Evolutionary conservation across 2,329 filamentous ascomycete species (phyloP).

Genomic region (Cladorrhinum sp.): DNA sequence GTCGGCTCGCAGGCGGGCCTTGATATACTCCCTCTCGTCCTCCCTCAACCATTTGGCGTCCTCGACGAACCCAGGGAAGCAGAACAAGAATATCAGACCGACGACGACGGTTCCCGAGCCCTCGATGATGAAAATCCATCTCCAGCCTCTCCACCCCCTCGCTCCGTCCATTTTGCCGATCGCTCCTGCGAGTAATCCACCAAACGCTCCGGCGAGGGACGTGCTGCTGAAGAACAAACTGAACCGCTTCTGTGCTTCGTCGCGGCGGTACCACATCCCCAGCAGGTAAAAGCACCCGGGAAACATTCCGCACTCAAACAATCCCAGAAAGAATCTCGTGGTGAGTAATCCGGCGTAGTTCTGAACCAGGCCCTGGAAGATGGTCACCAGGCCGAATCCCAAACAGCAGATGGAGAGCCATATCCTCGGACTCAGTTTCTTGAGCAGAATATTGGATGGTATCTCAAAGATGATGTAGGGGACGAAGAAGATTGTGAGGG

Average conservation of each 20-base stretch:
- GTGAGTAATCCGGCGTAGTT: slow-evolving; percentile 75
- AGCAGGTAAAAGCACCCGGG: slow-evolving; percentile 69
- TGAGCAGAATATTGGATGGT: slow-evolving; percentile 69
- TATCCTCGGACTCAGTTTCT: slow-evolving; percentile 61
- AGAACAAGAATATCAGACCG: slow-evolving; percentile 63
- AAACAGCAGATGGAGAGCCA: slow-evolving; percentile 85
- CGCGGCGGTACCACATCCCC: slow-evolving; percentile 80
- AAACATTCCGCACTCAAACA: slow-evolving; percentile 74
- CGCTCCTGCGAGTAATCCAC: slow-evolving; percentile 77
- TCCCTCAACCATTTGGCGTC: slow-evolving; percentile 61
- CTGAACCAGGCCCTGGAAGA: slow-evolving; percentile 72
- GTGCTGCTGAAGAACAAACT: slow-evolving; percentile 90
- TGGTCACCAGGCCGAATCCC: slow-evolving; percentile 71
- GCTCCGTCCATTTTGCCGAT: slow-evolving; percentile 84
- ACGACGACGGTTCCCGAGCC: slow-evolving; percentile 62
- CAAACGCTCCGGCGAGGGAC: slow-evolving; percentile 78
- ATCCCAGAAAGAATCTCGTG: slow-evolving; percentile 81
- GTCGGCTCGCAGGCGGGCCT: slow-evolving; percentile 64
- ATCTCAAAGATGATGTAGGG: slow-evolving; percentile 73
- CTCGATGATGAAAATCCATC: slow-evolving; percentile 82
- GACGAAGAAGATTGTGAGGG: slow-evolving; percentile 77
- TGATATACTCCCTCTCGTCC: slow-evolving; percentile 67
- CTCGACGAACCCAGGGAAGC: slow-evolving; percentile 62
- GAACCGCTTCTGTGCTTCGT: slow-evolving; percentile 87
- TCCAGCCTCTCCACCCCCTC: slow-evolving; percentile 68